phyloP scores from a whole-genome alignment of 2,329 filamentous ascomycete genomes.

The Elsinoe arachidis region DNA sequence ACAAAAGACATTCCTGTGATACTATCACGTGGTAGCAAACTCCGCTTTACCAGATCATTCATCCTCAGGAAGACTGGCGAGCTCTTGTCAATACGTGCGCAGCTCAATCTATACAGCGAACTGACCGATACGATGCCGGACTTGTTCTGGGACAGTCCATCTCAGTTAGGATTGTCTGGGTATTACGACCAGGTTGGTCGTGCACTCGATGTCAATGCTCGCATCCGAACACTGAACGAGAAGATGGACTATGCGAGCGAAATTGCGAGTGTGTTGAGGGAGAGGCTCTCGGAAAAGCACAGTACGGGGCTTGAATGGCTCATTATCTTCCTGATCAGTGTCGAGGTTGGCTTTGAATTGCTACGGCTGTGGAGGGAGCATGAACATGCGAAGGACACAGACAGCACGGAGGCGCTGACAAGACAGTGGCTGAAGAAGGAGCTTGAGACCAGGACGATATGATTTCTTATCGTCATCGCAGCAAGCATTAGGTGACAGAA shows the following conservation, averaged over 20 bases:
- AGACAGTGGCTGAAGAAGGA: slow-evolving; percentile 22
- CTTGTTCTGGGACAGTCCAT: slow-evolving; percentile 88
- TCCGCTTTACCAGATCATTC: slow-evolving; percentile 62
- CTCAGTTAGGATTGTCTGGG: slow-evolving; percentile 81
- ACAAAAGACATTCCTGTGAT: slow-evolving; percentile 74
- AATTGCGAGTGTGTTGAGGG: slow-evolving; percentile 79
- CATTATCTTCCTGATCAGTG: slow-evolving; percentile 85
- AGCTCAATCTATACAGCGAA: slow-evolving; percentile 94
- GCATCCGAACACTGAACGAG: slow-evolving; percentile 86
- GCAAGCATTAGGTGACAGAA: no score
- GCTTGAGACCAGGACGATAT: not conserved
- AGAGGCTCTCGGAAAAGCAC: slow-evolving; percentile 84
- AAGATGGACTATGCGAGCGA: slow-evolving; percentile 98
- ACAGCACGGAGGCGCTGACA: slow-evolving; percentile 33
- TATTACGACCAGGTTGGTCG: slow-evolving; percentile 93
- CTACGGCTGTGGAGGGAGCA: slow-evolving; percentile 61
- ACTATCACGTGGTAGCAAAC: slow-evolving; percentile 57
- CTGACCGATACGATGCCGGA: slow-evolving; percentile 91
- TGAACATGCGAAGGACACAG: slow-evolving; percentile 34
- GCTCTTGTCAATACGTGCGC: slow-evolving; percentile 76
- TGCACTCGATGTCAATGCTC: slow-evolving; percentile 80
- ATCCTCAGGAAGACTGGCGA: slow-evolving; percentile 92
- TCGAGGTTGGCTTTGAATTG: slow-evolving; percentile 86
- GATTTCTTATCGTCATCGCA: no score
- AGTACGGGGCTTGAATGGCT: slow-evolving; percentile 85